A percentile compares a stretch with the other conserved stretches of the same genome.
Conservation (phyloP, 2,329 filamentous ascomycete species). For the Byssochlamys sp. region DNA sequence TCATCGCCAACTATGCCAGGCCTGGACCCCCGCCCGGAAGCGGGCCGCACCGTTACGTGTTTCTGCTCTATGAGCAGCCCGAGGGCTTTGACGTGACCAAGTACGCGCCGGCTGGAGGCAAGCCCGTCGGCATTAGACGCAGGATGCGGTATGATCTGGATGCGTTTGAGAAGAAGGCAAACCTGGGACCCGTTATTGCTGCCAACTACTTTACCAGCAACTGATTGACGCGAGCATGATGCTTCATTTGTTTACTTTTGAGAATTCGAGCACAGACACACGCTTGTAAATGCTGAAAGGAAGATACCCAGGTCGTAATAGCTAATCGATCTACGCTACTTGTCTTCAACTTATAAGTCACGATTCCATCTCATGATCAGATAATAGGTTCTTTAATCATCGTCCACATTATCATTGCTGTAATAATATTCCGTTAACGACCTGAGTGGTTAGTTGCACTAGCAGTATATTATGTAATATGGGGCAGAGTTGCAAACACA, state of each 20-base stretch:
- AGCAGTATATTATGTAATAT: background rate
- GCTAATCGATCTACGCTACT: background rate
- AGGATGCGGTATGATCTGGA: background rate
- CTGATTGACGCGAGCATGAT: background rate
- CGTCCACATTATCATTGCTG: background rate
- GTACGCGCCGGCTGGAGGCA: background rate
- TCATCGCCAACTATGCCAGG: background rate
- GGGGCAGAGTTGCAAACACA: constrained; percentile 3
- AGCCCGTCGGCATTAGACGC: background rate
- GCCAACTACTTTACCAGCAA: background rate
- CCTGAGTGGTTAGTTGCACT: too few species aligned
- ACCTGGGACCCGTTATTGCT: background rate
- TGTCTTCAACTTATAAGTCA: background rate
- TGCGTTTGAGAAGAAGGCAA: background rate
- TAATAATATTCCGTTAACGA: background rate
- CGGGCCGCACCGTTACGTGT: background rate
- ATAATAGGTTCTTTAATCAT: background rate
- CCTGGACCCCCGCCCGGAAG: background rate
- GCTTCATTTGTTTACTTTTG: background rate
- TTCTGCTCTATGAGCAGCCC: background rate
- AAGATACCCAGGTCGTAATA: background rate
- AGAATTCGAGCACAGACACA: background rate
- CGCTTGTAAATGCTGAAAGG: background rate
- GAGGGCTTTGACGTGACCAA: background rate
- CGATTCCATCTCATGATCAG: background rate